Base-by-base conservation (phyloP, 768 basidiomycete species). In the Clavulina sp. region DNA sequence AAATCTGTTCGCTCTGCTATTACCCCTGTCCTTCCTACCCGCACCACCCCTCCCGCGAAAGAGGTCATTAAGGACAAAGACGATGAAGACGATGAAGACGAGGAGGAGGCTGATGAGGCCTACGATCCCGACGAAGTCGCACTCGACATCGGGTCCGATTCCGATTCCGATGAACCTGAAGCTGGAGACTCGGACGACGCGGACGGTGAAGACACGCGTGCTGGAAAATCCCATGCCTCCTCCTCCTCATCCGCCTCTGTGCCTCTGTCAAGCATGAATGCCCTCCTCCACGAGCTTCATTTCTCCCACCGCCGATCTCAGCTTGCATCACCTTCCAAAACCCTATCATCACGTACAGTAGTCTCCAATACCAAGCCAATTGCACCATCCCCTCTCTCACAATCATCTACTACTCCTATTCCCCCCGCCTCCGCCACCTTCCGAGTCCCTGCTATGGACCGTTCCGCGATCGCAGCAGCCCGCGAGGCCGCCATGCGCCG, bases 211-310 rank as follows among this genome's bases (percentile, higher is more conserved):
- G 34, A 38, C 9, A 9, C 34, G 19, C 19, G 19, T 38, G 34
- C 34, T 9, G 19, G 34, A 38, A 9, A 9, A 38, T 9, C 9
- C 9, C 34, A 9, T 19, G 9, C 34, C 19, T 19, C 34, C 34
- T 38, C 34, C 34, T 19, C 9, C 9, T 38, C 19, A 38, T 38
- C 34, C 9, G 34, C 34, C n/a, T n/a, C n/a, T n/a, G n/a, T n/a
- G n/a, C n/a, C n/a, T n/a, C n/a, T n/a, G n/a, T n/a, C n/a, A n/a
- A n/a, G n/a, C 34, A 46, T 46, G 16, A 46, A 46, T 46, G 43
- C 43, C 26, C 43, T 46, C 26, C 24, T 46, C 9, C 43, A 46
- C 26, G 43, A 46, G 16, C 43, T 46, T 24, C 43, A 46, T 46
- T 9, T 9, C 13, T 28, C 13, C 9, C 26, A 46, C 13, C 43